Evolutionary conservation across 106 monocot species (phyloP).

Genomic region (Triglochin maritima): DNA sequence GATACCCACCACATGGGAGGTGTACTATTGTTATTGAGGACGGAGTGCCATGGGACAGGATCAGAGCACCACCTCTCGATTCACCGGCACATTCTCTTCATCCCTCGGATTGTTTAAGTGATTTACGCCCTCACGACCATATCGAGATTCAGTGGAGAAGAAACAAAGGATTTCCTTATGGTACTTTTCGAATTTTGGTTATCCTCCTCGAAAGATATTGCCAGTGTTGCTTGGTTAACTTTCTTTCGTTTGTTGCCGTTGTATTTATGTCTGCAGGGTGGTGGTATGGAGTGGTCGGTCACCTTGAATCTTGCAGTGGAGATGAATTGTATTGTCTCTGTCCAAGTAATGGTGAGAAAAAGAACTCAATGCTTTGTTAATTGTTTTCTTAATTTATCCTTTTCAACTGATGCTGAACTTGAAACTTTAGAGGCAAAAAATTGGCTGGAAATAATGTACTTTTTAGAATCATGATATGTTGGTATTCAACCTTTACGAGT

Average conservation of each 20-base stretch:
- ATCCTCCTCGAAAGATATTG: neutral
- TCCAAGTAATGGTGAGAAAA: conserved; percentile 15
- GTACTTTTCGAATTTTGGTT: neutral
- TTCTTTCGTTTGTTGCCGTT: neutral
- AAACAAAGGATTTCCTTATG: conserved; percentile 28
- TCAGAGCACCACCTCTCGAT: conserved; percentile 13
- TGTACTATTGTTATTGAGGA: conserved; percentile 12
- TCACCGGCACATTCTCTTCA: conserved; percentile 9
- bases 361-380: neutral
- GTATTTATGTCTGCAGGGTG: conserved; percentile 9
- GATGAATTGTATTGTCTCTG: conserved; percentile 17
- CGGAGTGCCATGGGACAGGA: conserved; percentile 15
- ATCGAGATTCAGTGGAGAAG: conserved; percentile 33
- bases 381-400: neutral
- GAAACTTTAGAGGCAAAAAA: too few species aligned
- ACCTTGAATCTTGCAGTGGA: conserved; percentile 17
- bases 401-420: too few species aligned
- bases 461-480: too few species aligned
- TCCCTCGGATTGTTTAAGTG: conserved; percentile 15
- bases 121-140: conserved; percentile 16
- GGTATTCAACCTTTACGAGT: too few species aligned
- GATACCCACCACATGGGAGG: conserved; percentile 17
- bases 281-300: conserved; percentile 32
- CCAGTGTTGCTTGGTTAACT: neutral
- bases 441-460: too few species aligned